Evolutionary conservation across 768 basidiomycete genomes (phyloP), one percentile per base, ranked within the genome.

Genomic region (Kwoniella newhampshirensis): DNA sequence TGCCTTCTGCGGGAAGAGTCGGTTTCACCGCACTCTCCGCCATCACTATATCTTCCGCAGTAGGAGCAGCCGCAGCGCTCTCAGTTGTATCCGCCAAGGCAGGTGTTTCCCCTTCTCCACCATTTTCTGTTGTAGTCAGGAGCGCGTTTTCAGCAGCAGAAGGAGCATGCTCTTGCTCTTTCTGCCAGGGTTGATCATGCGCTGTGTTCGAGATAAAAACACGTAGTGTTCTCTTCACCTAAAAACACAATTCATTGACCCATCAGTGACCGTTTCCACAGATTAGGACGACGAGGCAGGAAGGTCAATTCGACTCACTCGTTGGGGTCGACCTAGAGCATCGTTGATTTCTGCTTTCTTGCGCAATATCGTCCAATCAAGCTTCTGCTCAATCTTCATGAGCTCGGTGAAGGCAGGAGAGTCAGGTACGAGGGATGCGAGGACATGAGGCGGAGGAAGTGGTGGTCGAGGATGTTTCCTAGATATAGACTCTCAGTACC

Each of bases 361-460:
- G 73, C 93, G 81, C 72, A 85, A 85, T 81, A 93, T 87, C 3
- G 91, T 93, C 93, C 93, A 96, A 76, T 97, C 92, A 15, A 97
- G 79, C 73, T 87, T 89, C 56, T 88, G 83, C 74, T 96, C 92
- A 85, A 89, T 89, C 63, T 88, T 86, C 25, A 92, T 76, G 37
- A 96, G 79, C 66, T 89, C 86, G 58, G 86, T 84, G 76, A 94
- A 96, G 83, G 93, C 89, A 56, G 79, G 80, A 21, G 89, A 89
- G 73, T 94, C 91, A 59, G 89, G 85, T 4, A 86, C 80, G 32
- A 92, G 81, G 49, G 83, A 83, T 80, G 86, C 85, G 0, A 91
- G 88, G 32, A 94, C 54, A 45, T 76, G 70, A 23, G 75, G 73
- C 36, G 75, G 73, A 12, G 75, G 75, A 36, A 76, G 67, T 4